Conservation (phyloP, 495 filamentous ascomycete species). For the Neurospora terricola region DNA sequence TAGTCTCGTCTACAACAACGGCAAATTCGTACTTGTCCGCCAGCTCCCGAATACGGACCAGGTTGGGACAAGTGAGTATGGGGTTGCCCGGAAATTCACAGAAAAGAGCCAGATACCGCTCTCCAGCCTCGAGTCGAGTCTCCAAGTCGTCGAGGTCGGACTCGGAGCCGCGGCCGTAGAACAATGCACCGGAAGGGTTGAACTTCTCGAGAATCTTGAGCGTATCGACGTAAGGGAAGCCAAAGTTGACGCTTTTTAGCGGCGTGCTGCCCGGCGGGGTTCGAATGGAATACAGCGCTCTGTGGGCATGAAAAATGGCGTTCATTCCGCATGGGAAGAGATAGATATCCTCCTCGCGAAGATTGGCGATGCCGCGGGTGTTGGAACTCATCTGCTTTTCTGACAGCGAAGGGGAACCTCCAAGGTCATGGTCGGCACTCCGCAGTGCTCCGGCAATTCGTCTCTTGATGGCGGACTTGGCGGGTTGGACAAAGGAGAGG, state of each 20-base stretch:
- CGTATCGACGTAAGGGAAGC: constrained; percentile 93
- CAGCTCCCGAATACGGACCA: constrained; percentile 64
- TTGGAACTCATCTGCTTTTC: constrained; percentile 28
- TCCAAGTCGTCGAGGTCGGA: constrained; percentile 85
- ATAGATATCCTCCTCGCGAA: constrained; percentile 83
- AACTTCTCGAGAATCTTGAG: constrained; percentile 93
- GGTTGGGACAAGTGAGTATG: constrained; percentile 72
- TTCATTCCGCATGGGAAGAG: constrained; percentile 89
- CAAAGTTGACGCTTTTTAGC: constrained; percentile 60
- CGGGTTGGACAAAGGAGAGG: constrained; percentile 61
- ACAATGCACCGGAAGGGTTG: constrained; percentile 70
- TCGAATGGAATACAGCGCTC: constrained; percentile 51
- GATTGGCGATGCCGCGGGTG: constrained; percentile 51
- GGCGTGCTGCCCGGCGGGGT: constrained; percentile 25
- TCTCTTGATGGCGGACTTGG: constrained; percentile 74
- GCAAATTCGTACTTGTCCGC: constrained; percentile 82
- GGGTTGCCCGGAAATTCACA: constrained; percentile 95
- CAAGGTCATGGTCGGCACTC: constrained; percentile 52
- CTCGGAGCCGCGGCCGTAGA: constrained; percentile 77
- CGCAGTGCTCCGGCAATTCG: constrained; percentile 84
- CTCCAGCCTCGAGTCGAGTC: constrained; percentile 55
- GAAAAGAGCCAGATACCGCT: constrained; percentile 76
- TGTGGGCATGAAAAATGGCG: constrained; percentile 83
- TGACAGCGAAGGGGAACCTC: constrained; percentile 19
- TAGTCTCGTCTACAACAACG: constrained; percentile 89